These are phyloP conservation scores for Fusarium sp. DNA, from an alignment of 2,329 filamentous ascomycete species.

Conservation along the genomic window DNA sequence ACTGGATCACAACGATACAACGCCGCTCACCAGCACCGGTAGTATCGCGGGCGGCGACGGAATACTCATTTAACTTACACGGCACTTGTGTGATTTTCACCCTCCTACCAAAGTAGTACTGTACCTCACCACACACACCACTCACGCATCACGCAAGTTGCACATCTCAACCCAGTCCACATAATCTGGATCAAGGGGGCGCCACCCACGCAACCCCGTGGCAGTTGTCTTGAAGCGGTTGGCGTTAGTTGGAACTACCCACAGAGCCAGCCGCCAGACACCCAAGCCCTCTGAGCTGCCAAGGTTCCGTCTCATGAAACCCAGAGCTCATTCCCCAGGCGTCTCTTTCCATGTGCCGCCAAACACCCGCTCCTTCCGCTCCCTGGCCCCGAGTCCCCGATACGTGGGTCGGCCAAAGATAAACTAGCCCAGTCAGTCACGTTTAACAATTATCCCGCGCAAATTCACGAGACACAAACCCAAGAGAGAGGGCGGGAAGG, in stretches of 20 bases:
- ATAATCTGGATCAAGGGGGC: constrained; percentile 1
- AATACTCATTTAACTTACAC: too few relatives aligned
- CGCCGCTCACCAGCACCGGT: too few relatives aligned
- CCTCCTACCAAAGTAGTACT: too few relatives aligned
- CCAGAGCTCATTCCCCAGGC: constrained; percentile 2
- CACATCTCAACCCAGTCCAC: constrained; percentile 1
- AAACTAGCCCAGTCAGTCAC: neutral
- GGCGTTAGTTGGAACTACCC: neutral
- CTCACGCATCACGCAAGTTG: neutral
- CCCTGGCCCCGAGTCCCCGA: constrained; percentile 8
- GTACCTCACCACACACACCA: too few relatives aligned
- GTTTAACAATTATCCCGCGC: too few relatives aligned
- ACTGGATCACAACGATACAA: too few relatives aligned
- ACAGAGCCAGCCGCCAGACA: neutral
- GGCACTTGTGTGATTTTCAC: too few relatives aligned
- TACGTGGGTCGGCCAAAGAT: constrained; percentile 2
- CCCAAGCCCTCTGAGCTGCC: neutral
- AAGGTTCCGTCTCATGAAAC: constrained; percentile 1
- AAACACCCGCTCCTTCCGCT: constrained; percentile 4
- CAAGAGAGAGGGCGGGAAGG: neutral
- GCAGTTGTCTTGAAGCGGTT: constrained; percentile 1
- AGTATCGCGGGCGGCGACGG: too few relatives aligned
- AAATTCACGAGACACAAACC: too few relatives aligned
- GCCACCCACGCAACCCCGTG: constrained; percentile 7
- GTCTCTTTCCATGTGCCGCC: neutral